Evolutionary conservation across 441 rosid genomes (phyloP), one percentile per base, ranked within the genome.

Genomic region (Bocquillonia castaneifolia): DNA sequence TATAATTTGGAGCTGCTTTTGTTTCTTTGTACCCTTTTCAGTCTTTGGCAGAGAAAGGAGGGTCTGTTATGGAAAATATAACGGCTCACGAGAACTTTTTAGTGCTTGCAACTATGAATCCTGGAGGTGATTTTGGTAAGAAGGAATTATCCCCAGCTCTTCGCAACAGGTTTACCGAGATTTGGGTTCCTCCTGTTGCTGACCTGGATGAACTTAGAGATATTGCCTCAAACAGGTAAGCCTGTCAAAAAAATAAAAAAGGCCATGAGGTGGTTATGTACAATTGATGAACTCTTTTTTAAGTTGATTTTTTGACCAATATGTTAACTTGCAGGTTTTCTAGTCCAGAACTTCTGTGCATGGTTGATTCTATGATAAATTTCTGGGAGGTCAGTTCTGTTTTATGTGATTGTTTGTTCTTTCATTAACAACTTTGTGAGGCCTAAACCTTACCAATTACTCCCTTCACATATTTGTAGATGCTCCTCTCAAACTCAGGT

Each of bases 51-150:
- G 98, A 95, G 89, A 95, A 95, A 83, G 99, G 99, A 72, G 98
- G 97, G 42, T 75, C 88, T 53, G 66, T 65, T 61, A 68, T 95
- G 84, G 99, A 95, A 84, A 83, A 81, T 67, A 74, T 95, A 40
- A 85, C 88, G 45, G 99, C 97, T 73, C 85, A 89, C 67, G 74
- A 77, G 23, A 79, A 84, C 39, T 95, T 95, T 78, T 82, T 89
- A 69, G 87, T 90, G 74, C 86, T 95, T 77, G 98, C 96, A 67
- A 95, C 99, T 22, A 95, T 95, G 99, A 95, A 95, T 79, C 99
- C 99, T 74, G 99, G 99, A 77, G 98, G 99, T 80, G 99, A 95
- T 76, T 92, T 83, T 82, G 98, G 99, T 53, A 95, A 95, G 84
- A 95, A 92, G 85, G 99, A 95, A 81, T 82, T 92, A 68, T 92